Base-by-base conservation (phyloP, 495 filamentous ascomycete species). In the Corynascus novoguineensis region DNA sequence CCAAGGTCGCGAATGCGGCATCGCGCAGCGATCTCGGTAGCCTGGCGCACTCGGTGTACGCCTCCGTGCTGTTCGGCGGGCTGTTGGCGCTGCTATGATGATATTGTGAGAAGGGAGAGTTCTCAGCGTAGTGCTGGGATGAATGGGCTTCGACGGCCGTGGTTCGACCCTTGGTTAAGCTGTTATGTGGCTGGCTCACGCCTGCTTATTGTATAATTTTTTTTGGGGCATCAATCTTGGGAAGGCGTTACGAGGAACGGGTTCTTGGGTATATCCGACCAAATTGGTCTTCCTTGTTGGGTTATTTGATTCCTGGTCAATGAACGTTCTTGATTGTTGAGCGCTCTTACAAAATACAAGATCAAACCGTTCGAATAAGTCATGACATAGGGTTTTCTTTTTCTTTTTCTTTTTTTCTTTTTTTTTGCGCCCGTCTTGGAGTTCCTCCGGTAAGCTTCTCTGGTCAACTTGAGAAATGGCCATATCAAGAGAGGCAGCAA, bases 31-130 rank as follows among this genome's bases (percentile, higher is more conserved):
- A 37, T 38, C 37, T 28, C 40, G 21, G 63, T 27, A 35, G 42
- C 19, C 60, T 69, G 57, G 37, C 44, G 7, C 65, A 62, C 57
- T 40, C 70, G n/a, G 71, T 68, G 25, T 78, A 72, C 54, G 27
- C 74, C 15, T 71, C 75, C 3, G 32, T 74, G 14, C 55, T 68
- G 6, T 22, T 70, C 2, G 71, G 67, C 2, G 70, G 67, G 27
- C 25, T 75, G 34, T 72, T 64, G 65, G 60, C 71, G 37, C 41
- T 73, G 41, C 57, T 70, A 53, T 74, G 53, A 68, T 22, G 8
- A 46, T n/a, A n/a, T 3, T 11, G 5, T n/a, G 24, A 12, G 21
- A 4, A 25, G 5, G 25, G 4, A 10, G 41, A 14, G 7, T 29
- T n/a, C n/a, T n/a, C n/a, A n/a, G n/a, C n/a, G 29, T 38, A 31